These are phyloP conservation scores for Botryosphaeria dothidea DNA, from an alignment of 2,329 filamentous ascomycete genomes.

Conservation along the genomic window DNA sequence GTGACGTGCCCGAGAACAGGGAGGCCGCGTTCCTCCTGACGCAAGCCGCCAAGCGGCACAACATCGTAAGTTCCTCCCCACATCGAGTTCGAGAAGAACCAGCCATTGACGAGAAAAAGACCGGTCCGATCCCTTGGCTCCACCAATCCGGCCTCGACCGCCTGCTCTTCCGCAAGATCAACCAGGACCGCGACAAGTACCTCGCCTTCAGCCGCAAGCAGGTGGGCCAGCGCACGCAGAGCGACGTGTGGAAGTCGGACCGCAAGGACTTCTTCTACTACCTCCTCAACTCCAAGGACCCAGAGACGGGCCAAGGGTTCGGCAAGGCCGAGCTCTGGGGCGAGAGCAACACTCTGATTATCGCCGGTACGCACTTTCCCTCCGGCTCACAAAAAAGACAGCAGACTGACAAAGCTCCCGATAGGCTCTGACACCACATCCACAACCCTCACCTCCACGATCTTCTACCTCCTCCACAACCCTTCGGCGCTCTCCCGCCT, in stretches of 20 bases:
- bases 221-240: constrained; percentile 4
- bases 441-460: constrained; percentile 42
- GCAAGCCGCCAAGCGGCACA: constrained; percentile 36
- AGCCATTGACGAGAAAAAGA: not conserved
- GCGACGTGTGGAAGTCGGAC: constrained; percentile 14
- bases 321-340: constrained; percentile 49
- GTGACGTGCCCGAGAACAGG: constrained; percentile 27
- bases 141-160: constrained; percentile 29
- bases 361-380: constrained; percentile 32
- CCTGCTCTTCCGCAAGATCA: constrained; percentile 33
- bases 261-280: constrained; percentile 50
- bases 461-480: constrained; percentile 50
- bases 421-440: constrained; percentile 48
- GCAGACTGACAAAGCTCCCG: not conserved
- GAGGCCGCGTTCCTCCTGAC: constrained; percentile 28
- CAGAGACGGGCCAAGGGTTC: constrained; percentile 47
- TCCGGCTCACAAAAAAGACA: not conserved
- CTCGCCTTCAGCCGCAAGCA: constrained; percentile 32
- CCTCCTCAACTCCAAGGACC: constrained; percentile 49
- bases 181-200: constrained; percentile 28
- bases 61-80: constrained; percentile 27
- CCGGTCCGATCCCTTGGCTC: constrained; percentile 22
- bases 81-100: not conserved
- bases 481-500: constrained; percentile 34
- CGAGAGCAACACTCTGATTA: constrained; percentile 52